phyloP scores from a whole-genome alignment of 108 stramenopile genomes.

The Skeletonema menzelii region DNA sequence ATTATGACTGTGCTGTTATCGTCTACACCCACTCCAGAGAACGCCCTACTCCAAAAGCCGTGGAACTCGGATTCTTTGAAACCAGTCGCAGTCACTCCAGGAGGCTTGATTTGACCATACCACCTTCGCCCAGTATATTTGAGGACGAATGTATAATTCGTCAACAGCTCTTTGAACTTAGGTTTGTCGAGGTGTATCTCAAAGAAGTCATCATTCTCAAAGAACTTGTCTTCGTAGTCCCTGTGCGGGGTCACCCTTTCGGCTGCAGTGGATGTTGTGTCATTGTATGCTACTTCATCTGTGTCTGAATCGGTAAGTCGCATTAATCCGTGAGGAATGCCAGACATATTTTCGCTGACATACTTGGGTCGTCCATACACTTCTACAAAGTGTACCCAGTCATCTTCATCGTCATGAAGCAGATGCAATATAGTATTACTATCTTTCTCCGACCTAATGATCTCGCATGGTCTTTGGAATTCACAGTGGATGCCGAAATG shows the following conservation, averaged over 20 bases:
- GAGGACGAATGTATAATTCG: constrained; percentile 30
- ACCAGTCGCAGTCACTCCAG: constrained; percentile 6
- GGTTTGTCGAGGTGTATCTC: constrained; percentile 18
- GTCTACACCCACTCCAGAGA: constrained; percentile 1
- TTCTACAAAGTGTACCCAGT: too few species aligned
- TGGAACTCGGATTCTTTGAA: constrained; percentile 28
- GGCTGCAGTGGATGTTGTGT: background rate
- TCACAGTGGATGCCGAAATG: constrained; percentile 10
- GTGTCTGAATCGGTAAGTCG: background rate
- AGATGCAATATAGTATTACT: too few species aligned
- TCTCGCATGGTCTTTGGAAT: constrained; percentile 8
- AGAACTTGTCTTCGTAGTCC: background rate
- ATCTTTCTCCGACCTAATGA: background rate
- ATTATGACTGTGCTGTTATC: constrained; percentile 28
- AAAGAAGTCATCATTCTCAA: constrained; percentile 31
- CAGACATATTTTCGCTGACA: background rate
- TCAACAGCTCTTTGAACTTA: constrained; percentile 17
- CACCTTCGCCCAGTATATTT: constrained; percentile 15
- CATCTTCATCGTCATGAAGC: too few species aligned
- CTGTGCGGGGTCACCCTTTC: background rate
- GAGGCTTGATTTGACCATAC: constrained; percentile 22
- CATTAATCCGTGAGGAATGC: background rate
- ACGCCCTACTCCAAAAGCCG: constrained; percentile 33
- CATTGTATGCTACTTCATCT: background rate
- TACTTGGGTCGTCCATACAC: background rate